Evolutionary conservation across 2,329 filamentous ascomycete species (phyloP).

Genomic region (Ploettnerulaceae sp.): DNA sequence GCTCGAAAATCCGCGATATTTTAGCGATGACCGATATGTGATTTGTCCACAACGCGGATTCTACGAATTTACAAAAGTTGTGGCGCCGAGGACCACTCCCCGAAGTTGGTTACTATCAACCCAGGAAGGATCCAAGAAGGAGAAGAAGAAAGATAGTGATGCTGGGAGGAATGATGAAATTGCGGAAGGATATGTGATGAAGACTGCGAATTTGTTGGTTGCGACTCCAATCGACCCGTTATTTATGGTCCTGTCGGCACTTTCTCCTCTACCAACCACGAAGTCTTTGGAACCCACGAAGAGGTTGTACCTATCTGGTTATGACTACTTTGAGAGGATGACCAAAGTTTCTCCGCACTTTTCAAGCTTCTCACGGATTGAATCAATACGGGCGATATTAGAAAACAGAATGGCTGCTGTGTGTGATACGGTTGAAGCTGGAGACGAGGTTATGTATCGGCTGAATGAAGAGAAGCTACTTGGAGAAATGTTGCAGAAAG

Average conservation of each 20-base stretch:
- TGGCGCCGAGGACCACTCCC: slow-evolving; percentile 48
- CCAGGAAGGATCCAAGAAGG: slow-evolving; percentile 9
- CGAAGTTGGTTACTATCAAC: slow-evolving; percentile 55
- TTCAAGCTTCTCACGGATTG: slow-evolving; percentile 48
- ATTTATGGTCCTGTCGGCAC: slow-evolving; percentile 74
- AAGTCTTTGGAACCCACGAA: slow-evolving; percentile 47
- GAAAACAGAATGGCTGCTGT: slow-evolving; percentile 63
- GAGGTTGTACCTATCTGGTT: slow-evolving; percentile 61
- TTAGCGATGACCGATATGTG: slow-evolving; percentile 53
- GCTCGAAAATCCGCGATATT: slow-evolving; percentile 54
- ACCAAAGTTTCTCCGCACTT: slow-evolving; percentile 52
- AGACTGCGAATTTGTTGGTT: slow-evolving; percentile 70
- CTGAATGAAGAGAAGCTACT: slow-evolving; percentile 69
- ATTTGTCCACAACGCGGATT: slow-evolving; percentile 57
- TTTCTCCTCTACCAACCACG: slow-evolving; percentile 45
- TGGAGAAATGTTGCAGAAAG: slow-evolving; percentile 63
- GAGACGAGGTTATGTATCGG: slow-evolving; percentile 80
- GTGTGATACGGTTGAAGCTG: slow-evolving; percentile 79
- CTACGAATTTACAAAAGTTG: slow-evolving; percentile 59
- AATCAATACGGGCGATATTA: slow-evolving; percentile 44
- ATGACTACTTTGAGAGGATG: slow-evolving; percentile 67
- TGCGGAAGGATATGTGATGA: slow-evolving; percentile 50
- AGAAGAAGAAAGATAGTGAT: slow-evolving; percentile 23
- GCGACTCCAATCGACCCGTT: slow-evolving; percentile 80
- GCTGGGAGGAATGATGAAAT: slow-evolving; percentile 17